These are phyloP conservation scores for Colletotrichum sp. DNA, from an alignment of 2,329 filamentous ascomycete genomes.

Conservation along the genomic window DNA sequence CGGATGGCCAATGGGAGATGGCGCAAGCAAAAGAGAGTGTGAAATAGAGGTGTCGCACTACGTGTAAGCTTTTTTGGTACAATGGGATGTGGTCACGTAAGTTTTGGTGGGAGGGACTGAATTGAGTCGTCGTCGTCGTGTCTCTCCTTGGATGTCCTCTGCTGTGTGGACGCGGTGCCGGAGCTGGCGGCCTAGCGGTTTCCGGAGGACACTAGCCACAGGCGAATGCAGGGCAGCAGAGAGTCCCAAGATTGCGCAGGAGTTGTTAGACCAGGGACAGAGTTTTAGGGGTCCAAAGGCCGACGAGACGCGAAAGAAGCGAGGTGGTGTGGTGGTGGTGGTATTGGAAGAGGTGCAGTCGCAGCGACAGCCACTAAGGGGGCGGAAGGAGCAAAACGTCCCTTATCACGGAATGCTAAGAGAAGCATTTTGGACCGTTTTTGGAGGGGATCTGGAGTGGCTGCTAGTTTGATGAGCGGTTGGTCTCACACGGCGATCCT, in stretches of 20 bases:
- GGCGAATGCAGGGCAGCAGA: background rate
- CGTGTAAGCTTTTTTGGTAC: background rate
- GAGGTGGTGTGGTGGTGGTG: background rate
- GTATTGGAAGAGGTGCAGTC: background rate
- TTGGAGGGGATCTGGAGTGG: background rate
- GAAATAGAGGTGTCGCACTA: constrained; percentile 3
- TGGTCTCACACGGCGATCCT: constrained; percentile 13
- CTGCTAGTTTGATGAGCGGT: constrained; percentile 6
- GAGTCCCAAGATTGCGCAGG: background rate
- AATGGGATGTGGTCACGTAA: background rate
- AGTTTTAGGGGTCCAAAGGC: constrained; percentile 7
- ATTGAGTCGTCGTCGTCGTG: background rate
- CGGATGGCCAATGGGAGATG: background rate
- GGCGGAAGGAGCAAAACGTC: background rate
- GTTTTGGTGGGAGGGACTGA: background rate
- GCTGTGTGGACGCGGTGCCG: too few species aligned
- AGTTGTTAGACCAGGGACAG: background rate
- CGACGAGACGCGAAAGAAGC: background rate
- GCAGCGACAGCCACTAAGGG: background rate
- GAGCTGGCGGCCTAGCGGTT: background rate
- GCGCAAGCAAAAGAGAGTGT: background rate
- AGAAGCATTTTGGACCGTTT: background rate
- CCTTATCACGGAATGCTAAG: background rate
- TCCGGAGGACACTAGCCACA: background rate
- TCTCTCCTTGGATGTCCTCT: background rate